phyloP scores from a whole-genome alignment of 2,329 filamentous ascomycete genomes.

The Ophiocordyceps camponoti-rufipedis region DNA sequence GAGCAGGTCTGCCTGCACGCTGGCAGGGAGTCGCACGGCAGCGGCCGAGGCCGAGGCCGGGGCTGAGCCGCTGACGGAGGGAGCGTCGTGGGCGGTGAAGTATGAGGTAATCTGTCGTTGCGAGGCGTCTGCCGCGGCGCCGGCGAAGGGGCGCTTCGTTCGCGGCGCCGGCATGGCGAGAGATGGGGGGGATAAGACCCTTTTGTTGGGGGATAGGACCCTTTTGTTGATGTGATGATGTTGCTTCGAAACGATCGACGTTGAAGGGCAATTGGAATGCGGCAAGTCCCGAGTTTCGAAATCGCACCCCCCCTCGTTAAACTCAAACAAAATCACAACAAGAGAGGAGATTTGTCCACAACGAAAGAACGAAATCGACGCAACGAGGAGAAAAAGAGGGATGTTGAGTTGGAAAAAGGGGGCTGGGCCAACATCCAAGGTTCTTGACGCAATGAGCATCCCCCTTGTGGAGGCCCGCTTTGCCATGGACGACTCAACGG shows the following conservation, averaged over 20 bases:
- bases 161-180: constrained; percentile 31
- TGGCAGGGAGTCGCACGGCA: constrained; percentile 36
- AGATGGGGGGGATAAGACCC: background rate
- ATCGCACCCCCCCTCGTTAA: too few species aligned
- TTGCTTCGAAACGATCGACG: background rate
- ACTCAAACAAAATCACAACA: too few species aligned
- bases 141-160: constrained; percentile 43
- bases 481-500: background rate
- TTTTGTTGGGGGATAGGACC: background rate
- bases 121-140: constrained; percentile 35
- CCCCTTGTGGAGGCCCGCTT: too few species aligned
- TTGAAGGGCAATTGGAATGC: background rate
- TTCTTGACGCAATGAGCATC: too few species aligned
- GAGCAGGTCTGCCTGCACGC: constrained; percentile 66
- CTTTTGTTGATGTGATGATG: background rate
- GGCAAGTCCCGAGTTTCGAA: background rate
- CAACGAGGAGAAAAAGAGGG: too few species aligned
- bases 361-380: too few species aligned
- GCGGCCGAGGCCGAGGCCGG: constrained; percentile 4
- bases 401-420: too few species aligned
- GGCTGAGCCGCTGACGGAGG: constrained; percentile 14
- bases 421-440: too few species aligned
- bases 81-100: constrained; percentile 25
- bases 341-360: too few species aligned
- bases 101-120: constrained; percentile 48